Percentiles rank a stretch among this genome's conserved stretches.
phyloP scores from a whole-genome alignment of 768 basidiomycete species.

The Mycena maculata region DNA sequence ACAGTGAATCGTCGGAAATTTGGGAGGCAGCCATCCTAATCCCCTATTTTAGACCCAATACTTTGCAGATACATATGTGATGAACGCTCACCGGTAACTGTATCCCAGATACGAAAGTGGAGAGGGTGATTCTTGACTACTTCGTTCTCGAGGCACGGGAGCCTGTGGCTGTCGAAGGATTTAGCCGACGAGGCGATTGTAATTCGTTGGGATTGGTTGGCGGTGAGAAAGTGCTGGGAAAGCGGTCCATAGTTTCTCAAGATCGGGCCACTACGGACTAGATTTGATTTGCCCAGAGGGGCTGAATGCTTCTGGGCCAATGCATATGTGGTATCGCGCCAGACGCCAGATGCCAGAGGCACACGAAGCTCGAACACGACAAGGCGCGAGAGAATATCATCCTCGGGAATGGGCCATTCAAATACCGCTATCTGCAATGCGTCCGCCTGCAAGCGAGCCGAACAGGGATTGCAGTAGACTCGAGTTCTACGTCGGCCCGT shows the following conservation, averaged over 20 bases:
- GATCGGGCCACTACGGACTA: slow-evolving; percentile 9
- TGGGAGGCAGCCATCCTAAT: slow-evolving; percentile 3
- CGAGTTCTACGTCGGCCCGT: no score
- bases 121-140: slow-evolving; percentile 25
- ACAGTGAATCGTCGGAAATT: neutral
- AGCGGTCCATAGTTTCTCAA: slow-evolving; percentile 22
- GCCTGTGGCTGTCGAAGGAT: slow-evolving; percentile 36
- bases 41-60: no score
- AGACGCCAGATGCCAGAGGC: slow-evolving; percentile 53
- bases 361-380: slow-evolving; percentile 57
- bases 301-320: neutral
- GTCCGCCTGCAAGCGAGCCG: slow-evolving; percentile 24
- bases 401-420: slow-evolving; percentile 60
- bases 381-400: slow-evolving; percentile 35
- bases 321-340: slow-evolving; percentile 55
- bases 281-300: slow-evolving; percentile 14
- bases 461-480: slow-evolving; percentile 45
- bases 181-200: slow-evolving; percentile 51
- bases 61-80: no score
- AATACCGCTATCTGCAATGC: slow-evolving; percentile 47
- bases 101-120: slow-evolving; percentile 11
- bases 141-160: neutral
- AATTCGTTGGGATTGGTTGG: slow-evolving; percentile 38
- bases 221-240: neutral
- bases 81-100: neutral